Evolutionary conservation across 1,284 basidiomycete species (phyloP).

Genomic region (Ganoderma sinense): DNA sequence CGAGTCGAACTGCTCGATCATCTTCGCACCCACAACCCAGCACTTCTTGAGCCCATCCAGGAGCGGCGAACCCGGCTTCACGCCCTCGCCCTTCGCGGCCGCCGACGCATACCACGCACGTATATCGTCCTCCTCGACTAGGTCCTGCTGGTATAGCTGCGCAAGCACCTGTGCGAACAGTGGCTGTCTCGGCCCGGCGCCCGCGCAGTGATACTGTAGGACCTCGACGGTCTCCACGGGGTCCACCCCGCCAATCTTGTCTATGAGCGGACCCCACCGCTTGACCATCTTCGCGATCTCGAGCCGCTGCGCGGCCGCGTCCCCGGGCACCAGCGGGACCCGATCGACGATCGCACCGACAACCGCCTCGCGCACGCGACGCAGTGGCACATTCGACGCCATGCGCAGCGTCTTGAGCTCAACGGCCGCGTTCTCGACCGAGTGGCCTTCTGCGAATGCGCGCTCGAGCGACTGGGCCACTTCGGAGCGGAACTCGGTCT

Average conservation of each 20-base stretch:
- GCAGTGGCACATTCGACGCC: constrained; percentile 89
- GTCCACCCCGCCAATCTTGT: constrained; percentile 76
- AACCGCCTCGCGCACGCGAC: constrained; percentile 81
- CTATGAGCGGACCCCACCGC: constrained; percentile 78
- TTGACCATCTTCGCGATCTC: constrained; percentile 66
- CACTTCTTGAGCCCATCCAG: constrained; percentile 69
- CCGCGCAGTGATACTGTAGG: constrained; percentile 76
- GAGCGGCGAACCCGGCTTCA: constrained; percentile 45
- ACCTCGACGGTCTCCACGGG: constrained; percentile 75
- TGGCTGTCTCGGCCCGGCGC: constrained; percentile 58
- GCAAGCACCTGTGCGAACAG: constrained; percentile 81
- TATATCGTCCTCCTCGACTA: constrained; percentile 84
- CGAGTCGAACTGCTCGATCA: constrained; percentile 81
- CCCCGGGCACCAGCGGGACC: constrained; percentile 64
- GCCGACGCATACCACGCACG: constrained; percentile 70
- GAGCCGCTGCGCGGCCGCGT: constrained; percentile 59
- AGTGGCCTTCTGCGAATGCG: constrained; percentile 90
- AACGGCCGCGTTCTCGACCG: constrained; percentile 90
- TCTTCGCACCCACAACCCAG: constrained; percentile 73
- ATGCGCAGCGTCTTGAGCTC: constrained; percentile 94
- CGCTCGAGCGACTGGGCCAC: constrained; percentile 85
- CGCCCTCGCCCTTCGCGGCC: constrained; percentile 55
- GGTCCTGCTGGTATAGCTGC: constrained; percentile 77
- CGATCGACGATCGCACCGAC: constrained; percentile 76
- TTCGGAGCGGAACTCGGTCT: constrained; percentile 81